Conservation (phyloP, 225 moss, liverwort and hornwort genomes). For the Bryoerythrophyllum caledonicum region DNA sequence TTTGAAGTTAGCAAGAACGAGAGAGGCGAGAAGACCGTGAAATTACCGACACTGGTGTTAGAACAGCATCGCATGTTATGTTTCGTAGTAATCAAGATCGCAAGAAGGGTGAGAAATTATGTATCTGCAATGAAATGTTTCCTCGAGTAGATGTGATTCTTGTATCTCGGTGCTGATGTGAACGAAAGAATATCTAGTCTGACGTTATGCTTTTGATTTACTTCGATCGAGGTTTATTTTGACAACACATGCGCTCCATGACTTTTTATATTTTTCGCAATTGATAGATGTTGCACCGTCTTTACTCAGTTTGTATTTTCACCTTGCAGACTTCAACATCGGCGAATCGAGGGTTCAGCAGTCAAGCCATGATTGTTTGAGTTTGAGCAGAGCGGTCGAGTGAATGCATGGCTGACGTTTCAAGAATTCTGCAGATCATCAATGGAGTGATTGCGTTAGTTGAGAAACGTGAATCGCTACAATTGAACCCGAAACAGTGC, state of each 20-base stretch:
- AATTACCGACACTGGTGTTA: neutral
- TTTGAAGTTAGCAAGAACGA: neutral
- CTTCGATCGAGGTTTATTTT: neutral
- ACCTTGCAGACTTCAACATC: neutral
- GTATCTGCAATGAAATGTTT: neutral
- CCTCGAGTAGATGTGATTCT: neutral
- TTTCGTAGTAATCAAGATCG: neutral
- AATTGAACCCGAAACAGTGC: constrained; percentile 4
- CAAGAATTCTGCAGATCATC: neutral
- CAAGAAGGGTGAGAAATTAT: no score
- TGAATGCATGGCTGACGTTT: constrained; percentile 8
- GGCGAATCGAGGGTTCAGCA: neutral
- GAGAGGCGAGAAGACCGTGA: neutral
- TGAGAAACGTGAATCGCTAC: neutral
- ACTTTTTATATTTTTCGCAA: no score
- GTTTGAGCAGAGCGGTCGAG: neutral
- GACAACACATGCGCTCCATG: neutral
- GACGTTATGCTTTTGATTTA: neutral
- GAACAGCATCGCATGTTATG: neutral
- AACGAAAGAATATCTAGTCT: no score
- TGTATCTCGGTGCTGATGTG: neutral
- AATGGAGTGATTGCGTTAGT: neutral
- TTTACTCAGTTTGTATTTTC: neutral
- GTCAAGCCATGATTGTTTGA: neutral
- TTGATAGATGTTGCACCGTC: neutral